Base-by-base conservation (phyloP, 2,329 filamentous ascomycete genomes). In the Cladobotryum protrusum region DNA sequence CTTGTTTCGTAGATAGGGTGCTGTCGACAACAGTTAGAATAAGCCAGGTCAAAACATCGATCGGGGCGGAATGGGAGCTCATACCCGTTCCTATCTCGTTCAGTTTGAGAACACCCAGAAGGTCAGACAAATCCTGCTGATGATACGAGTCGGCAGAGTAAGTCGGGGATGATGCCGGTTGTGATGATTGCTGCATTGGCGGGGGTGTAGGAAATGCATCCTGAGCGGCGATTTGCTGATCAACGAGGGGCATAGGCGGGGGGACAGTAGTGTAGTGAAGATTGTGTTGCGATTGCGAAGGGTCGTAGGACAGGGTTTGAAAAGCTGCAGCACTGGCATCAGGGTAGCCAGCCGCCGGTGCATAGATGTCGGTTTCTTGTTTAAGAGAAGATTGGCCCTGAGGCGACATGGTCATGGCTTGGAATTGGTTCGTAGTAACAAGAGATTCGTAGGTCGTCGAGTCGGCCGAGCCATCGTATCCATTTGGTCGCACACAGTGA, bases 401-500 rank as follows among this genome's bases (percentile, higher is more conserved):
- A 49, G 76, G 66, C 48, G 75, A 71, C 65, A 79, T 72, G 8
- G 74, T 61, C 61, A 82, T 72, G 37, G 80, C 74, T 54, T 82
- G 74, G 15, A 65, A 71, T 32, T 67, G 64, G 29, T 63, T 62
- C 12, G 62, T 56, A 45, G 61, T 59, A 52, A 67, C 58, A 19
- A 66, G 55, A 5, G 63, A 43, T 24, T 67, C 66, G 39, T 67
- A 66, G 35, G 62, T 57, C 34, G 59, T 63, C 46, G 65, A 60
- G 53, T 69, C 67, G 50, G 60, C 68, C 24, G 76, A 67, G 44
- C 73, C 69, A 54, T 84, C 81, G 58, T 78, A 83, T 52, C 90
- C 85, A 50, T 89, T 90, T 4, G 92, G 93, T 42, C 90, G 89
- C 20, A 96, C 85, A 67, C 93, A 97, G 61, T 93, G 88, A 52